Evolutionary conservation across 2,329 filamentous ascomycete genomes (phyloP), one percentile per base, ranked within the genome.

Genomic region (Graphiopsis chlorocephala): DNA sequence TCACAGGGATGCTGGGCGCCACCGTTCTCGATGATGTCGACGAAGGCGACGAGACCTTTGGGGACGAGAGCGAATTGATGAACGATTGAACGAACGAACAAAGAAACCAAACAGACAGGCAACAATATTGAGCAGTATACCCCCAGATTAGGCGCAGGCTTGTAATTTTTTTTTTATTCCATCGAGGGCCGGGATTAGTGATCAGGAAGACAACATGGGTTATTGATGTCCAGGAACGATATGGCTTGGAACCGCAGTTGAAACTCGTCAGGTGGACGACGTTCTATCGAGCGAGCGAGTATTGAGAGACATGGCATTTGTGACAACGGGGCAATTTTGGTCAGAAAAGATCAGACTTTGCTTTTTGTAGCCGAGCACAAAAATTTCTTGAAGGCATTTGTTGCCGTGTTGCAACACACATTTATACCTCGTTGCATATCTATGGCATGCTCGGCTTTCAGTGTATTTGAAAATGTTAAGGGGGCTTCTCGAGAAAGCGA

Each of bases 31-130:
- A 76, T 45, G 75, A 77, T 55, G 69, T 73, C 23, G 79, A 82
- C 29, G 74, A 75, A 66, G 70, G 67, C 20, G 77, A 80, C 55
- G 79, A 81, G 42, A 77, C 78, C 31, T 80, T 80, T 67, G 78
- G 78, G 11, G 79, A 81, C 50, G 79, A 75, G 26, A 81, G 79
- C 66, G 80, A 82, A 71, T 75, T 80, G 64, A 74, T 81, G 74
- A 77, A 69, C 31, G 60, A 62, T 45, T 62, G 31, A 62, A 58
- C 53, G 31, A 38, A 25, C 48, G 17, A 26, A 25, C 31, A 35
- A 20, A 38, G 11, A 17, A 35, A 55, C 11, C 15, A 56, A 23
- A 38, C 25, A 31, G 28, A 28, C 25, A 29, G 50, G 17, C 25
- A 31, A 33, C 14, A 20, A 10, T 55, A 25, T 33, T 56, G 31